A percentile compares a stretch with the other conserved stretches of the same genome.
These are phyloP conservation scores for Mycosphaerella sp. DNA, from an alignment of 2,329 filamentous ascomycete genomes.

Conservation along the genomic window DNA sequence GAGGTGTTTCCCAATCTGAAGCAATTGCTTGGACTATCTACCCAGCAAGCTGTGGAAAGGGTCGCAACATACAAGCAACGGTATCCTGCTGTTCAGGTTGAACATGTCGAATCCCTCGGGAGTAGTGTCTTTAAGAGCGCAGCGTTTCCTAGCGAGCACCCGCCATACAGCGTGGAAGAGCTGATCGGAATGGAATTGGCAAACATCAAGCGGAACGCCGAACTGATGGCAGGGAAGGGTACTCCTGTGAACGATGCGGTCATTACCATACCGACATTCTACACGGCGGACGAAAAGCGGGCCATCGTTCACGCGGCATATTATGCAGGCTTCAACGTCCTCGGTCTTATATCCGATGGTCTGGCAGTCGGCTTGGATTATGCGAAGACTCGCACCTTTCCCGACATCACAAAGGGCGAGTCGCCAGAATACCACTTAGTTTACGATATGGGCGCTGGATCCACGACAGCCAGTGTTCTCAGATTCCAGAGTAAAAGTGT, in stretches of 20 bases:
- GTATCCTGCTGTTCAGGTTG: constrained; percentile 71
- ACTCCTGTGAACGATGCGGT: constrained; percentile 72
- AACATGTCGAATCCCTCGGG: constrained; percentile 51
- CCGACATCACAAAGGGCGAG: constrained; percentile 70
- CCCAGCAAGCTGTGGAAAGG: constrained; percentile 44
- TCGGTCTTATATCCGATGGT: constrained; percentile 81
- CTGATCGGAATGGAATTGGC: constrained; percentile 93
- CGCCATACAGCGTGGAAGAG: constrained; percentile 73
- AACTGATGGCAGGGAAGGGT: constrained; percentile 69
- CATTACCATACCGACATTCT: constrained; percentile 84
- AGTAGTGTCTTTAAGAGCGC: constrained; percentile 79
- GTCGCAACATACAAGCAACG: constrained; percentile 65
- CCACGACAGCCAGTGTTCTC: constrained; percentile 80
- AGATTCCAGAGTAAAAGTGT: constrained; percentile 82
- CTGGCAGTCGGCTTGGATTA: constrained; percentile 93
- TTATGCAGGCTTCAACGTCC: constrained; percentile 77
- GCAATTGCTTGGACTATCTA: constrained; percentile 67
- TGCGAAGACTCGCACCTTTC: constrained; percentile 84
- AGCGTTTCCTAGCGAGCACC: constrained; percentile 60
- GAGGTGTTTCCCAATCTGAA: constrained; percentile 96
- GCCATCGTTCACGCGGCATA: constrained; percentile 78
- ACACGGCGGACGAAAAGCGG: constrained; percentile 81
- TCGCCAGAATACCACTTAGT: constrained; percentile 89
- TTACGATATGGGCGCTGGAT: constrained; percentile 97
- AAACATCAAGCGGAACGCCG: constrained; percentile 83